These are phyloP conservation scores for Aureobasidium sp. DNA, from an alignment of 2,329 filamentous ascomycete species.

Conservation along the genomic window DNA sequence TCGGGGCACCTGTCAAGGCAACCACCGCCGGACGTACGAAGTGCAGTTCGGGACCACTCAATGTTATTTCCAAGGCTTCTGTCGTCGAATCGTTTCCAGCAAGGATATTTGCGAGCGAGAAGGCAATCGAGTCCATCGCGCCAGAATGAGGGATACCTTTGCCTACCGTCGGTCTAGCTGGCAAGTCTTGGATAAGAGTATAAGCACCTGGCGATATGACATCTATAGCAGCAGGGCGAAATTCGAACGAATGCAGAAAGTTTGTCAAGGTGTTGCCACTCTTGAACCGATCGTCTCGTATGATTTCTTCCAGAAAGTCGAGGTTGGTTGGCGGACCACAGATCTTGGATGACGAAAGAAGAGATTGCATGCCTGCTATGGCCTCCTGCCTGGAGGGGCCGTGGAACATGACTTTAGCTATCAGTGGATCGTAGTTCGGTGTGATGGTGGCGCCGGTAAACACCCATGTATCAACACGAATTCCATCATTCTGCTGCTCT, in stretches of 20 bases:
- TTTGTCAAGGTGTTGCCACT: conserved; percentile 48
- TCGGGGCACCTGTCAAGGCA: conserved; percentile 48
- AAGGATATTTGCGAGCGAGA: conserved; percentile 50
- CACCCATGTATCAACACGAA: conserved; percentile 57
- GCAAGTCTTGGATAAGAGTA: conserved; percentile 51
- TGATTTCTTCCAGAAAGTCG: conserved; percentile 44
- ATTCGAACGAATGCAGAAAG: conserved; percentile 45
- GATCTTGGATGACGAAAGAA: conserved; percentile 39
- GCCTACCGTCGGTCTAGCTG: conserved; percentile 47
- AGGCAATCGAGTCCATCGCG: conserved; percentile 53
- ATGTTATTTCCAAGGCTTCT: conserved; percentile 52
- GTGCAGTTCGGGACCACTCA: conserved; percentile 50
- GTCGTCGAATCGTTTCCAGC: conserved; percentile 44
- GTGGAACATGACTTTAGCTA: conserved; percentile 52
- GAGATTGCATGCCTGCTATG: conserved; percentile 34
- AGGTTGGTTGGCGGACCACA: conserved; percentile 50
- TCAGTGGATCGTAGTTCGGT: conserved; percentile 48
- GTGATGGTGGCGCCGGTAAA: conserved; percentile 48
- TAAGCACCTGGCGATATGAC: conserved; percentile 48
- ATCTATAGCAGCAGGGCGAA: conserved; percentile 43
- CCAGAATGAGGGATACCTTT: conserved; percentile 52
- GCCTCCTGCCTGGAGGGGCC: conserved; percentile 32
- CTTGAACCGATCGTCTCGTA: conserved; percentile 38
- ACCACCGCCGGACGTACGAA: conserved; percentile 48
- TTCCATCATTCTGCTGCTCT: conserved; percentile 31